These are phyloP conservation scores for Bondarzewia mesenterica DNA, from an alignment of 1,284 basidiomycete species.

Conservation along the genomic window DNA sequence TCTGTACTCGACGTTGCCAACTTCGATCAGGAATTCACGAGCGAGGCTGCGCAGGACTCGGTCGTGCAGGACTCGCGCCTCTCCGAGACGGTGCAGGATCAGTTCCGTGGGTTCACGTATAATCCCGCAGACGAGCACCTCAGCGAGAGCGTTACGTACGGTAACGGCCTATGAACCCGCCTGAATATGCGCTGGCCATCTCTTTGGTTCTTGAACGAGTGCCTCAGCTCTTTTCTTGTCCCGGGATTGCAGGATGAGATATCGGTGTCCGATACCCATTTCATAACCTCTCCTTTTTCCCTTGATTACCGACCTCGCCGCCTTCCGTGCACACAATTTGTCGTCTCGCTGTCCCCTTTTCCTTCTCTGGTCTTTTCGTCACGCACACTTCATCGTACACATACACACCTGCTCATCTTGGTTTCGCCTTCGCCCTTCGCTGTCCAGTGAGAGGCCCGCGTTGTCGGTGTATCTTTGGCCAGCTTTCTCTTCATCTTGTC, in stretches of 20 bases:
- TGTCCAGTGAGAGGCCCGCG: neutral
- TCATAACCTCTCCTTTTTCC: no score
- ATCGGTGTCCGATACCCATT: no score
- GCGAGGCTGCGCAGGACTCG: constrained; percentile 87
- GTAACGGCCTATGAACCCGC: no score
- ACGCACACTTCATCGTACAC: neutral
- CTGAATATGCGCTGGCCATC: no score
- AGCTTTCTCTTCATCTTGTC: neutral
- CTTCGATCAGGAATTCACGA: constrained; percentile 94
- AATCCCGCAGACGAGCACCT: constrained; percentile 76
- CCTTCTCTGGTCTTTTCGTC: neutral
- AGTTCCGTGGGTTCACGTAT: constrained; percentile 86
- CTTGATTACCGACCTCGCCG: no score
- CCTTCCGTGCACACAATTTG: no score
- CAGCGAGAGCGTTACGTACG: constrained; percentile 57
- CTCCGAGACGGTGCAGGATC: constrained; percentile 91
- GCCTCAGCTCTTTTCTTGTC: no score
- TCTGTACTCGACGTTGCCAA: constrained; percentile 81
- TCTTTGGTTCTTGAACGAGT: no score
- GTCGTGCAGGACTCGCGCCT: constrained; percentile 90
- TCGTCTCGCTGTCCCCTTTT: neutral
- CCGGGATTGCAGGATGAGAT: no score
- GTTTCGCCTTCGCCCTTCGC: neutral
- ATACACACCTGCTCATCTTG: neutral
- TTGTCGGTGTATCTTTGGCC: no score